Evolutionary conservation across 345 rosid genomes (phyloP).

Genomic region (Firmiana major): DNA sequence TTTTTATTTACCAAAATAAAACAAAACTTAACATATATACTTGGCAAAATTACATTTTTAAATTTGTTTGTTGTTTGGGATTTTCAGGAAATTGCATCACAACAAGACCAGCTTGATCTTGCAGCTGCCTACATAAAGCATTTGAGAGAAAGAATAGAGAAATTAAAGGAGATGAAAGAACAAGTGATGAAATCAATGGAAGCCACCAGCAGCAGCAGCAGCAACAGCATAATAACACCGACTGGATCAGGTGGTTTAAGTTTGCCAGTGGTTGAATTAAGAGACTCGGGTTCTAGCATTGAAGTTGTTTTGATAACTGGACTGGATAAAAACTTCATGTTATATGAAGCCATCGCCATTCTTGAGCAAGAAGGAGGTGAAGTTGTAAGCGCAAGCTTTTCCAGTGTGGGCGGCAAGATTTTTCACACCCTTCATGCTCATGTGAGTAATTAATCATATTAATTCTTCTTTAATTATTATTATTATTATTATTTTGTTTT

Average conservation of each 20-base stretch:
- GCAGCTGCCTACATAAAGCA: constrained; percentile 46
- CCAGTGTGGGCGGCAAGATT: constrained; percentile 38
- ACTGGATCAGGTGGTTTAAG: constrained; percentile 1
- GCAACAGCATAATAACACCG: neutral
- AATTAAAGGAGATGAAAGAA: constrained; percentile 37
- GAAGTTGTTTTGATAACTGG: constrained; percentile 40
- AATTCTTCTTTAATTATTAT: neutral
- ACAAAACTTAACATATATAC: too few species aligned
- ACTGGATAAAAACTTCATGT: constrained; percentile 34
- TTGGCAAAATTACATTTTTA: neutral
- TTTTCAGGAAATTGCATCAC: constrained; percentile 33
- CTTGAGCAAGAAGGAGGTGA: constrained; percentile 58
- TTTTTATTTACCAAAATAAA: too few species aligned
- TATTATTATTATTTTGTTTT: neutral
- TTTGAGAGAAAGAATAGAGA: constrained; percentile 34
- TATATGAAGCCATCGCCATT: constrained; percentile 35
- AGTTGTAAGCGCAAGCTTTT: constrained; percentile 44
- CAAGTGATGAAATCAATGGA: constrained; percentile 12
- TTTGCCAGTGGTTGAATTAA: constrained; percentile 35
- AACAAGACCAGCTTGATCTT: constrained; percentile 39
- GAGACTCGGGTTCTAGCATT: constrained; percentile 37
- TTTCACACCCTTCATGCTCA: constrained; percentile 54
- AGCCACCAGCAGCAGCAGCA: neutral
- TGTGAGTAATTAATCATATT: constrained; percentile 1
- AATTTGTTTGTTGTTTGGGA: neutral